Base-by-base conservation (phyloP, 169 alveolate genomes). In the Plasmodium knowlesi region DNA sequence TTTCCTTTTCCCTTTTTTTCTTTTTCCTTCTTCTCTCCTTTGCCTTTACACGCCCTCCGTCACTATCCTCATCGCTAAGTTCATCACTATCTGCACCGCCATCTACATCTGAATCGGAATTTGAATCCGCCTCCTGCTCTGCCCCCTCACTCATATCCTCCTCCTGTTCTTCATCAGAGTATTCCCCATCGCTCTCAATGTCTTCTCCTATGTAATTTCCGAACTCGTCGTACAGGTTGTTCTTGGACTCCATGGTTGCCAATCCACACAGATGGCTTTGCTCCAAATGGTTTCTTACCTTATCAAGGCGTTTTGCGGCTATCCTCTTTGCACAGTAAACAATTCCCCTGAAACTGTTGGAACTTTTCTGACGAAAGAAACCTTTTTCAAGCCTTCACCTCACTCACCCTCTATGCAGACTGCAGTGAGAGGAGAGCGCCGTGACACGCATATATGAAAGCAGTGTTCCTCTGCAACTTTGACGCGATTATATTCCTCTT, bases 171-270 rank as follows among this genome's bases (percentile, higher is more conserved):
- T 19, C 92, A 8, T 92, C 96, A 3, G 93, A 86, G 57, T 86
- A 83, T 10, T 94, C 98, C 4, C 78, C 97, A 41, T 95, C 97
- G 22, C 97, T 97, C 41, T 96, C 99, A 34, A 97, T 94, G 78
- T 97, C 99, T 72, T 98, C 98, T 32, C 99, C 99, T 50, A 99
- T 98, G 93, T 99, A 99, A 96, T 99, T 99, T 28, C 99, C 99
- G 85, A 99, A 99, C 96, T 99, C 99, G 85, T 99, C 99, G 95
- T 99, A 99, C 92, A 98, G 84, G 90, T 98, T 89, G 28, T 67
- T 79, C 37, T 79, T 89, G 5, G 94, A 61, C 50, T 89, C 90
- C 90, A 80, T 89, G 5, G 28, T 19, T 41, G 16, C 19, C 32
- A 10, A 10, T n/a, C 22, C 61, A 50, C 61, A 50, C 22, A 50